These are phyloP conservation scores for Boletus rubropictus DNA, from an alignment of 768 basidiomycete genomes.

Conservation along the genomic window DNA sequence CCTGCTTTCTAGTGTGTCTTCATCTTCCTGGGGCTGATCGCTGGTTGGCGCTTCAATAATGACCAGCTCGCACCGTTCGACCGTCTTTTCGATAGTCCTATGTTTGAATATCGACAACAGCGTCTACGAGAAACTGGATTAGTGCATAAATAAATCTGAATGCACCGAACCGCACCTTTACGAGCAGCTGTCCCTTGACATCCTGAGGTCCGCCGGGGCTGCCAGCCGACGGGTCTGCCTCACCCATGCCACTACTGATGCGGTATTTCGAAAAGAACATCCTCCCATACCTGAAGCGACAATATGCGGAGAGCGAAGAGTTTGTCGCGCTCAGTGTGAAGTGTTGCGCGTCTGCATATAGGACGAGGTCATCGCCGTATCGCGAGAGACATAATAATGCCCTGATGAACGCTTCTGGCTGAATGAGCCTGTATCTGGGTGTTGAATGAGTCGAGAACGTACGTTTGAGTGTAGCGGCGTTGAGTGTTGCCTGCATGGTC, in stretches of 20 bases:
- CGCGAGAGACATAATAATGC: slow-evolving; percentile 71
- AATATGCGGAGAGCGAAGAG: slow-evolving; percentile 76
- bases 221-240: slow-evolving; percentile 11
- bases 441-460: slow-evolving; percentile 8
- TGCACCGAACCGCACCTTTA: slow-evolving; percentile 46
- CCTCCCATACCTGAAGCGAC: slow-evolving; percentile 64
- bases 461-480: slow-evolving; percentile 50
- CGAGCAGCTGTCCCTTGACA: slow-evolving; percentile 61
- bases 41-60: slow-evolving; percentile 49
- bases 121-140: slow-evolving; percentile 39
- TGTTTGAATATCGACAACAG: slow-evolving; percentile 72
- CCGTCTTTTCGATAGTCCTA: slow-evolving; percentile 66
- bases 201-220: slow-evolving; percentile 34
- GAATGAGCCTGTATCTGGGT: slow-evolving; percentile 21
- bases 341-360: slow-evolving; percentile 56
- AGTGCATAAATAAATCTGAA: neutral
- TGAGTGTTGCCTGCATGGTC: slow-evolving; percentile 60
- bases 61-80: slow-evolving; percentile 71
- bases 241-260: slow-evolving; percentile 29
- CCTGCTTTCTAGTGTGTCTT: slow-evolving; percentile 64
- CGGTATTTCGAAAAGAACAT: slow-evolving; percentile 68
- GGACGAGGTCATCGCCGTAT: slow-evolving; percentile 76
- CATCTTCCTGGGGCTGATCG: slow-evolving; percentile 31
- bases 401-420: slow-evolving; percentile 59
- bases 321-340: slow-evolving; percentile 71